Evolutionary conservation across 2,329 filamentous ascomycete genomes (phyloP).

Genomic region (Tolypocladium guangdongense): DNA sequence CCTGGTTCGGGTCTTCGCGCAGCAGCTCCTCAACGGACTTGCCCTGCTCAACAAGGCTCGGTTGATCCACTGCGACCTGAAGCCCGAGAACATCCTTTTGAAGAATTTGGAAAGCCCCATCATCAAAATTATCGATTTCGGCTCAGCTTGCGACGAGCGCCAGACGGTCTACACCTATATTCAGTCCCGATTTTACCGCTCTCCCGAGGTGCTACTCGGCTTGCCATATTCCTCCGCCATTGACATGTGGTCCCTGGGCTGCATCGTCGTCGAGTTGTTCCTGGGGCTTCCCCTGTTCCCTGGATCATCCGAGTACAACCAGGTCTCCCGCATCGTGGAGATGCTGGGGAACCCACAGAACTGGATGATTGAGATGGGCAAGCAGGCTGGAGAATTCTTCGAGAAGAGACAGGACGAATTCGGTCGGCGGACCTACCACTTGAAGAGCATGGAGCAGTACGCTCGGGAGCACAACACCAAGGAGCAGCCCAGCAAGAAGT

Average conservation of each 20-base stretch:
- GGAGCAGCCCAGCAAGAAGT: conserved; percentile 99
- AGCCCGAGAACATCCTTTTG: conserved; percentile 93
- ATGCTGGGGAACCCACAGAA: conserved; percentile 95
- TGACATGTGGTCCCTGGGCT: conserved; percentile 98
- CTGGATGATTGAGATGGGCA: conserved; percentile 99
- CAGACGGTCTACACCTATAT: conserved; percentile 99
- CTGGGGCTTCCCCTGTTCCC: conserved; percentile 89
- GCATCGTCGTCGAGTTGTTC: conserved; percentile 96
- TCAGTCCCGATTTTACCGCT: conserved; percentile 95
- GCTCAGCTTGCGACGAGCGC: conserved; percentile 93
- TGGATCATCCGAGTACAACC: conserved; percentile 96
- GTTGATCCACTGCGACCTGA: conserved; percentile 94
- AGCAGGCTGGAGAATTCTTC: conserved; percentile 95
- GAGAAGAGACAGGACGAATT: conserved; percentile 89
- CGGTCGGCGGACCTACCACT: conserved; percentile 75
- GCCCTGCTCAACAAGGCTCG: conserved; percentile 91
- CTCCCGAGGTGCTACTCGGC: conserved; percentile 89
- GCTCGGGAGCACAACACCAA: conserved; percentile 91
- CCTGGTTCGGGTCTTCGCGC: conserved; percentile 90
- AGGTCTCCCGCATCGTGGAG: conserved; percentile 92
- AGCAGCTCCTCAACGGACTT: conserved; percentile 87
- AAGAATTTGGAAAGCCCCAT: conserved; percentile 98
- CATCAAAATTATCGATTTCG: conserved; percentile 99
- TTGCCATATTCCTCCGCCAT: conserved; percentile 96
- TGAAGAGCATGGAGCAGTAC: conserved; percentile 98